These are phyloP conservation scores for Calocera viscosa DNA, from an alignment of 768 basidiomycete genomes.

Conservation along the genomic window DNA sequence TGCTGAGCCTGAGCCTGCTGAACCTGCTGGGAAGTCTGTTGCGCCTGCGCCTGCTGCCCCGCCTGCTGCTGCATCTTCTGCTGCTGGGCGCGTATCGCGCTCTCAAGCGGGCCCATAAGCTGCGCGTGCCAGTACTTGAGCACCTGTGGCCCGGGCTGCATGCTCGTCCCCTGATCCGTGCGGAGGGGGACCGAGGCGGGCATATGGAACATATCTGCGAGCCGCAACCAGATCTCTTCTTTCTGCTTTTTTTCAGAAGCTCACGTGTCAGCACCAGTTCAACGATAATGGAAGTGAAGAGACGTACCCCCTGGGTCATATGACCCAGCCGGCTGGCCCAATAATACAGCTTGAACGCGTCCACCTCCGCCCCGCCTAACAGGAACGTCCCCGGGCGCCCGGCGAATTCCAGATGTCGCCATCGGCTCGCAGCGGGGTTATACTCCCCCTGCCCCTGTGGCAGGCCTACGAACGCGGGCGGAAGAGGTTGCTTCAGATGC, in stretches of 20 bases:
- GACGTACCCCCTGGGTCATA: neutral
- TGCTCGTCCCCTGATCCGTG: neutral
- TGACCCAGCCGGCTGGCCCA: neutral
- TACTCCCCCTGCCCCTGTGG: neutral
- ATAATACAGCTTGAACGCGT: neutral
- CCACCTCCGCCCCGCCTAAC: neutral
- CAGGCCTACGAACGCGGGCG: neutral
- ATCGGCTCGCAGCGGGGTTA: neutral
- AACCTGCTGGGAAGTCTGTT: neutral
- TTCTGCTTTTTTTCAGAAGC: too few species aligned
- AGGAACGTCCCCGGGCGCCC: neutral
- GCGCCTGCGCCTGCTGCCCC: neutral
- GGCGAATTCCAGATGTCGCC: neutral
- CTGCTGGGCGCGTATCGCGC: neutral
- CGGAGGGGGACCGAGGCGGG: neutral
- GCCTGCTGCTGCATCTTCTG: neutral
- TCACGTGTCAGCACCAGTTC: neutral
- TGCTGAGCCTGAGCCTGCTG: neutral
- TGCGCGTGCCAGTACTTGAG: neutral
- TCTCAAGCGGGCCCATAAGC: neutral
- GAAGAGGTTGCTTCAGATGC: neutral
- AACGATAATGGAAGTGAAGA: neutral
- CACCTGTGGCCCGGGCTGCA: neutral
- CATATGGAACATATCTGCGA: neutral
- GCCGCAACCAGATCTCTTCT: neutral